Evolutionary conservation across 441 rosid species (phyloP).

Genomic region (Metrosideros polymorpha): DNA sequence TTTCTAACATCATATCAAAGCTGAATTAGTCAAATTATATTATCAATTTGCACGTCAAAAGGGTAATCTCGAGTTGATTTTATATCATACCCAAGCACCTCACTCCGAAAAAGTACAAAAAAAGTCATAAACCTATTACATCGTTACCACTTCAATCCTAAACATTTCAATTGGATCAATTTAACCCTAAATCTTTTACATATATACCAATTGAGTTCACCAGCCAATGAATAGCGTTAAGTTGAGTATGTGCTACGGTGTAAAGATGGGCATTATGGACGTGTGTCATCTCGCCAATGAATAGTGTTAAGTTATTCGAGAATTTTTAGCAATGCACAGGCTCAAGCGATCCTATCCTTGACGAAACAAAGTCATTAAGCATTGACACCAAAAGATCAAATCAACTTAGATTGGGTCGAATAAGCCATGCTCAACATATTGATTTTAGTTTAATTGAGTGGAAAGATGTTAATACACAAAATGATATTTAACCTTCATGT

Average conservation of each 20-base stretch:
- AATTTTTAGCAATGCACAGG: not conserved
- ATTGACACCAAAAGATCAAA: not conserved
- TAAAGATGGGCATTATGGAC: not conserved
- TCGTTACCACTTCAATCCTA: no score
- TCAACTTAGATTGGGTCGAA: not conserved
- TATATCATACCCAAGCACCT: not conserved
- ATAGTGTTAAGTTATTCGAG: not conserved
- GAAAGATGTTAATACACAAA: not conserved
- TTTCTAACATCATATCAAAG: fast-evolving
- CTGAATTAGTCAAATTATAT: fast-evolving
- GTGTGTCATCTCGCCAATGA: not conserved
- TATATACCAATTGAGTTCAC: no score
- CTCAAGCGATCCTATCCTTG: not conserved
- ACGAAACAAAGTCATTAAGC: not conserved
- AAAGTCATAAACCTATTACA: no score
- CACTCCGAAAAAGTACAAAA: no score
- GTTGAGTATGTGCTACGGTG: not conserved
- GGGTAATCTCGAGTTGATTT: not conserved
- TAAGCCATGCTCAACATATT: not conserved
- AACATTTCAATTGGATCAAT: no score
- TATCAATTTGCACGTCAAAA: not conserved
- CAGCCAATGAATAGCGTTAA: no score
- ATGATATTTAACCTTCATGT: not conserved
- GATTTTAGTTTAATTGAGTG: not conserved
- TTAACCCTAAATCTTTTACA: no score